phyloP scores from a whole-genome alignment of 805 yeast genomes.

The Yamadazyma tumulicola region DNA sequence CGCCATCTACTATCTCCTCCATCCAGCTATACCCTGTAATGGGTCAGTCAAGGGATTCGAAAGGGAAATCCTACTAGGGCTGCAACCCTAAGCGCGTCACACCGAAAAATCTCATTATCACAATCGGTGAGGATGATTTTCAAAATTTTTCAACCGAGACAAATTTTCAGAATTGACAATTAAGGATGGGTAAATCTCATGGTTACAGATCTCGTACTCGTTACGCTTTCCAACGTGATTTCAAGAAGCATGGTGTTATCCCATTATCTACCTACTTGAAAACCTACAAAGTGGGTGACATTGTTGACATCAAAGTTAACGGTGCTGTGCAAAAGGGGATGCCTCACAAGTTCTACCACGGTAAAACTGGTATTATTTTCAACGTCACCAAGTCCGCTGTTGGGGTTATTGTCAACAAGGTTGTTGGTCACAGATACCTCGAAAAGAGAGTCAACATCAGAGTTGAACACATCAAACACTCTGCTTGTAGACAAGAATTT shows the following conservation, averaged over 20 bases:
- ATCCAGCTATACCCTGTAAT: too few relatives aligned
- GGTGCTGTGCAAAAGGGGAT: constrained; percentile 99
- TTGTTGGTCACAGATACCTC: constrained; percentile 97
- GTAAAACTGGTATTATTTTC: constrained; percentile 99
- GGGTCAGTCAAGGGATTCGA: too few relatives aligned
- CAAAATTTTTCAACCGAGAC: neutral
- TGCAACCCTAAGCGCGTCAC: too few relatives aligned
- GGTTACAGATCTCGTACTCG: constrained; percentile 99
- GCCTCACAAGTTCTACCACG: constrained; percentile 99
- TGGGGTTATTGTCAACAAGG: constrained; percentile 97
- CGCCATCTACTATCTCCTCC: too few relatives aligned
- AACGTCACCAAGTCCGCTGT: constrained; percentile 98
- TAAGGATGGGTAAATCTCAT: constrained; percentile 37
- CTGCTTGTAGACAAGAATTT: constrained; percentile 99
- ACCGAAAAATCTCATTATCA: too few relatives aligned
- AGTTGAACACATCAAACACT: constrained; percentile 98
- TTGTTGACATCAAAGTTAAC: constrained; percentile 98
- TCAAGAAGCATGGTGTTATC: constrained; percentile 94
- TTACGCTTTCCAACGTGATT: constrained; percentile 99
- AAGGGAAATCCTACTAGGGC: too few relatives aligned
- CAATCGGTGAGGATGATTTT: too few relatives aligned
- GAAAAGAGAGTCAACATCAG: constrained; percentile 99
- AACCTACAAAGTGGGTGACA: constrained; percentile 98
- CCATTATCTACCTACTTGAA: constrained; percentile 96
- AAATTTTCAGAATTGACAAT: neutral